Evolutionary conservation across 2,329 filamentous ascomycete species (phyloP), one percentile per base, ranked within the genome.

Genomic region (Paraphoma sp.): DNA sequence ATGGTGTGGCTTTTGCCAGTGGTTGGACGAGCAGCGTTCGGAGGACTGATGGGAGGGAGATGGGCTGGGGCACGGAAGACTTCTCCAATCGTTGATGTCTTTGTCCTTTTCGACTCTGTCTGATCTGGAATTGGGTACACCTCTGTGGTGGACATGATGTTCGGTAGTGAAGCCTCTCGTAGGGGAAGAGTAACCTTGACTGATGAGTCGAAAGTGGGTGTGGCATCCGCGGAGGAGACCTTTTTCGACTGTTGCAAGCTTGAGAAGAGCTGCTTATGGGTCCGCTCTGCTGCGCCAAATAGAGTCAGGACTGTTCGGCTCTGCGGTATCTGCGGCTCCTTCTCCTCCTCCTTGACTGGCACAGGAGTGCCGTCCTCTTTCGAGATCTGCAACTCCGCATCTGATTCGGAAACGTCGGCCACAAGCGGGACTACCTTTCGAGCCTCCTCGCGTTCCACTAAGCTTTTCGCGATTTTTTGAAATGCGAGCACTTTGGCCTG

Each of bases 261-360:
- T 4, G 94, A 96, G 74, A 95, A 97, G 4, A 97, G 81, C 57
- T 94, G 90, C 65, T 88, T 89, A 36, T 90, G 84, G 45, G 87
- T 87, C 1, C 89, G 87, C 41, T 42, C 56, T 8, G 90, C 90
- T 64, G 88, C 90, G 52, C 91, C 92, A 64, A 88, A 89, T 1
- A 96, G 81, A 0, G 91, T 94, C 55, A 97, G 80, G 6, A 94
- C 88, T 14, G 87, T 79, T 59, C 81, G 83, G 53, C 84, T 80
- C 48, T 80, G 65, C 12, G 64, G 64, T 45, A 50, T 48, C 43
- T 79, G 62, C 17, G 57, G 49, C 31, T 63, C 56, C 4, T 60
- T 53, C 6, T 63, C 40, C 48, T 73, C 70, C 38, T 68, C 60
- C 50, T 72, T 68, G 31, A 68, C 54, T 4, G 52, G 47, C 29